Base-by-base conservation (phyloP, 108 stramenopile species). In the Mayamaea pseudoterrestris region DNA sequence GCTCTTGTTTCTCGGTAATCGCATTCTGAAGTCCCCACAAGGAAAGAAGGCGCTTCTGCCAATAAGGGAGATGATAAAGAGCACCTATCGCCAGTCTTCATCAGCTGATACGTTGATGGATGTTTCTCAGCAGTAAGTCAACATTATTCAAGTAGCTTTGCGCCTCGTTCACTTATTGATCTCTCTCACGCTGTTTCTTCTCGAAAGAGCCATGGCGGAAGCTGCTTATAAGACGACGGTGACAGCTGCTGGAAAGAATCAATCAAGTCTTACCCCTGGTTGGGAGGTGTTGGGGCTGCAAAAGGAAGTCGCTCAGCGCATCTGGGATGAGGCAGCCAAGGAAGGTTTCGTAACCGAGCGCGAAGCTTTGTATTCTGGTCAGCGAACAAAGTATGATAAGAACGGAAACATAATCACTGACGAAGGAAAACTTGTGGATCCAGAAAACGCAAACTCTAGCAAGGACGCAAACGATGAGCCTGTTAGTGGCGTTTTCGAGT, bases 281-380 rank as follows among this genome's bases (percentile, higher is more conserved):
- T 92, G 85, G 85, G 74, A 92, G 52, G 71, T 82, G 24, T 65
- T 92, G 18, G 90, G 90, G n/a, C 50, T 92, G 29, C 60, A 63
- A 17, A 68, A 83, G 36, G 83, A 85, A 23, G 65, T 57, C 20
- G 85, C 90, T 1, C 55, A 44, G 3, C 21, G 44, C 24, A 88
- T 88, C 42, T 92, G 74, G 28, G 63, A 78, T 30, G 83, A 88
- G 39, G 79, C 65, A 20, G 72, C 68, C 21, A 45, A 55, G 8
- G 56, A 59, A 14, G 79, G 79, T 0, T 91, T 91, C 57, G 35
- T 76, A 34, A 65, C 61, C n/a, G 70, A 53, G n/a, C 57, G 65
- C n/a, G 84, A 79, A 53, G 59, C 59, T 27, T 60, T 68, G 58
- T 73, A 76, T 27, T 68, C 55, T 39, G 62, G 60, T 17, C 56